Base-by-base conservation (phyloP, 257 asterid species). In the Solanum medicagineum region DNA sequence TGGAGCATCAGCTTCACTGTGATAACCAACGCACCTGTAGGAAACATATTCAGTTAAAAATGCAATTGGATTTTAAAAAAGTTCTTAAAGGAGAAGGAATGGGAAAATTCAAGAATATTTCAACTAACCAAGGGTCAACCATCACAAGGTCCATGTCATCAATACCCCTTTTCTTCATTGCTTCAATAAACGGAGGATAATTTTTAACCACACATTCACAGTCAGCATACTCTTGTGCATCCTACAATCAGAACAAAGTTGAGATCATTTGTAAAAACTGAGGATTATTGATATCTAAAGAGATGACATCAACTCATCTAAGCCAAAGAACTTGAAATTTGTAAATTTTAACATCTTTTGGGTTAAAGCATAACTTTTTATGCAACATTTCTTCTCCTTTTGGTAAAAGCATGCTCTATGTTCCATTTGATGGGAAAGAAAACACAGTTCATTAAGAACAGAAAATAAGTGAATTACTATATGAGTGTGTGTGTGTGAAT, bases 141-240 rank as follows among this genome's bases (percentile, higher is more conserved):
- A 96, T 96, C 90, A 96, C 99, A 85, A 97, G 94, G 86, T 97
- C 98, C 98, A 97, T 93, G 86, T 97, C 98, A 88, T 97, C 98
- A 84, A 97, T 94, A 32, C 99, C 99, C 96, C 99, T 93, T 92
- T 91, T 97, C 93, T 92, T 97, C 99, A 97, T 95, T 89, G 98
- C 99, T 83, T 97, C 98, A 63, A 87, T 89, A 89, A 97, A 95
- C 47, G 98, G 98, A 86, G 97, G 98, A 87, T 91, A 93, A 51
- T 93, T 96, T 92, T 95, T 97, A 81, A 97, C 97, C 29, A 92
- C 92, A 57, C 97, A 98, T 90, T 97, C 99, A 87, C 99, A 97
- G 89, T 97, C 99, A 87, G 99, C 99, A 88, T 95, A 97, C 87
- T 97, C 99, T 53, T 89, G 91, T 86, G 98, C 99, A 92, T 97